Evolutionary conservation across 805 yeast species (phyloP).

Genomic region (Zygotorulaspora danielsina): DNA sequence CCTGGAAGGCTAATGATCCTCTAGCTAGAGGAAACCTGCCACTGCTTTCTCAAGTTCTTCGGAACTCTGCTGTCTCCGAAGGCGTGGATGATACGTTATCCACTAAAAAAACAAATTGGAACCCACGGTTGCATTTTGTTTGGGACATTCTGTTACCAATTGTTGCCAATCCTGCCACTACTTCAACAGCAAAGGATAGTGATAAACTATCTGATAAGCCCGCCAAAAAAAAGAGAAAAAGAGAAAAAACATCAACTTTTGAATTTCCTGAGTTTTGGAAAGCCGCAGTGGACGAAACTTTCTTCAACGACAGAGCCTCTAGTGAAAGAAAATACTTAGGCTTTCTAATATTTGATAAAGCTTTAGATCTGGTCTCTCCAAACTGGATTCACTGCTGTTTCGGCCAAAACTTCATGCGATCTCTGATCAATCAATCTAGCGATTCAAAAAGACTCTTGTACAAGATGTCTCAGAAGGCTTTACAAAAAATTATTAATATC

Average conservation of each 20-base stretch:
- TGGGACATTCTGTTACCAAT: conserved; percentile 60
- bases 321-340: conserved; percentile 87
- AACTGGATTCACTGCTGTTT: conserved; percentile 37
- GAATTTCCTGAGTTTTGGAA: conserved; percentile 71
- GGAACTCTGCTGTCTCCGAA: conserved; percentile 42
- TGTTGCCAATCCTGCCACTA: conserved; percentile 28
- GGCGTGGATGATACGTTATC: conserved; percentile 30
- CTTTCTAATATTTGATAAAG: conserved; percentile 59
- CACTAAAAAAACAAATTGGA: conserved; percentile 66
- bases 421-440: conserved; percentile 70
- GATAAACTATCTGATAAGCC: conserved; percentile 15
- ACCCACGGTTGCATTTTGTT: conserved; percentile 68
- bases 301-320: conserved; percentile 72
- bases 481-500: conserved; percentile 42
- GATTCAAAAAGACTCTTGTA: conserved; percentile 61
- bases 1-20: conserved; percentile 75
- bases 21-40: conserved; percentile 64
- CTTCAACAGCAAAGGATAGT: conserved; percentile 12
- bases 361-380: conserved; percentile 36
- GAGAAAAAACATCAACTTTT: conserved; percentile 31
- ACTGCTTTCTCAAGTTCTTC: conserved; percentile 56
- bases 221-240: conserved; percentile 41
- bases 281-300: conserved; percentile 69
- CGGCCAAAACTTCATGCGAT: conserved; percentile 64
- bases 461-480: conserved; percentile 56